Conservation (phyloP, 2,329 filamentous ascomycete species). For the Monosporascus sp. region DNA sequence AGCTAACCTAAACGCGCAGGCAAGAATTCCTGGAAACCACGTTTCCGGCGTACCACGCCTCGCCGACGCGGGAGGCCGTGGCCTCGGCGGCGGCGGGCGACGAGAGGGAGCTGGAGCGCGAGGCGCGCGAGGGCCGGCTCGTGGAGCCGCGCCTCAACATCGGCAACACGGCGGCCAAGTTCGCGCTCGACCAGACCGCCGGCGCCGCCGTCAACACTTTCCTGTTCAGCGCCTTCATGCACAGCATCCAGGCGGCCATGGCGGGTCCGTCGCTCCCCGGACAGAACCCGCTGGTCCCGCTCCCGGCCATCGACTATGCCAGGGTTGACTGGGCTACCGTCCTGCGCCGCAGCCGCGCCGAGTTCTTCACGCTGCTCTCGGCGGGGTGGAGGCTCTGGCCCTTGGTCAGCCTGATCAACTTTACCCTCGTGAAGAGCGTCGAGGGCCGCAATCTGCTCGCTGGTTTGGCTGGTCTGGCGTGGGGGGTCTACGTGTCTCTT, state of each 20-base stretch:
- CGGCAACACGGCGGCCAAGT: conserved; percentile 61
- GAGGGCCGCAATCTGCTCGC: conserved; percentile 65
- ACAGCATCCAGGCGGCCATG: conserved; percentile 49
- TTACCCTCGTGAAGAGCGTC: conserved; percentile 62
- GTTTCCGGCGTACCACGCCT: conserved; percentile 60
- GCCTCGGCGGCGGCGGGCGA: conserved; percentile 32
- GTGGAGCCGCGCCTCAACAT: conserved; percentile 50
- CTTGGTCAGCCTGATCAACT: conserved; percentile 63
- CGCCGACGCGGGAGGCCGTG: conserved; percentile 34
- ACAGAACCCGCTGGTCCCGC: conserved; percentile 24
- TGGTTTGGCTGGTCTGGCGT: conserved; percentile 65
- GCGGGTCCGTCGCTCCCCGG: conserved; percentile 25
- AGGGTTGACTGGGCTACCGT: conserved; percentile 41
- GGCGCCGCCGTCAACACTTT: conserved; percentile 60
- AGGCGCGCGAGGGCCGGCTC: conserved; percentile 31
- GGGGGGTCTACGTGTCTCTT: conserved; percentile 72
- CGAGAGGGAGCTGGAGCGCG: conserved; percentile 34
- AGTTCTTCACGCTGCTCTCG: conserved; percentile 58
- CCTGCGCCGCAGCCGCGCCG: conserved; percentile 38
- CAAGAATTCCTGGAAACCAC: conserved; percentile 70
- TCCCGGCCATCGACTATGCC: conserved; percentile 36
- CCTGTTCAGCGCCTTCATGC: conserved; percentile 46
- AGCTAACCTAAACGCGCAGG: conserved; percentile 33
- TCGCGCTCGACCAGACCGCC: conserved; percentile 62
- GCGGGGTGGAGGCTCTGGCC: conserved; percentile 74